Evolutionary conservation across 805 yeast species (phyloP), one percentile per base, ranked within the genome.

Genomic region (Grigorovia humatica): DNA sequence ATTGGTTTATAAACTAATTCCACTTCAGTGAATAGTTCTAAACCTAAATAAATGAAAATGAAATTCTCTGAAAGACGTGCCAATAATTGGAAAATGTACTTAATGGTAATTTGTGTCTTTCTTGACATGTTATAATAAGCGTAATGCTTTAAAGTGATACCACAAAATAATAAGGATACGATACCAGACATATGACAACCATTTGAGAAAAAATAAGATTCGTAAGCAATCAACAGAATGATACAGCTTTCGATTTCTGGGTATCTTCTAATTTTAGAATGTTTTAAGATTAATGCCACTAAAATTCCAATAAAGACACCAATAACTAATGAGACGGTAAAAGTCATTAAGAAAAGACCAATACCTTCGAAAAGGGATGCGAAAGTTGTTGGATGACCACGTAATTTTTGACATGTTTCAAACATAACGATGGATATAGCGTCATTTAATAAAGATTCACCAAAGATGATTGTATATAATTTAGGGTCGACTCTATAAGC

Each of bases 141-240:
- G 65, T 93, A 93, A 69, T 95, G 98, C 67, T 91, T 93, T 66
- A 93, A 73, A 1, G 99, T 91, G 56, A 93, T 93, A 51, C 99
- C 99, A 67, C 97, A 91, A 71, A 93, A 93, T 57, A 93, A 71
- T 57, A 93, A 74, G 1, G 97, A 89, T 7, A 91, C 98, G 57
- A 91, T 91, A 46, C 99, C 99, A 6, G 98, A 90, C 99, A 93
- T 93, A 67, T 95, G 99, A 61, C 98, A 95, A 48, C 99, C 99
- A 64, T 93, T 93, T 44, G 98, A 90, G 69, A 93, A 93, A 74
- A 93, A 93, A 69, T 93, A 93, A 0, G 97, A 88, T 61, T 89
- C 96, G 66, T 93, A 93, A 17, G 98, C 97, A 65, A 90, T 82
- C 58, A 93, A 71, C 46, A 93, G 71, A 30, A 93, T 95, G 51